Evolutionary conservation across 441 rosid species (phyloP).

Genomic region (Biscutella laevigata): DNA sequence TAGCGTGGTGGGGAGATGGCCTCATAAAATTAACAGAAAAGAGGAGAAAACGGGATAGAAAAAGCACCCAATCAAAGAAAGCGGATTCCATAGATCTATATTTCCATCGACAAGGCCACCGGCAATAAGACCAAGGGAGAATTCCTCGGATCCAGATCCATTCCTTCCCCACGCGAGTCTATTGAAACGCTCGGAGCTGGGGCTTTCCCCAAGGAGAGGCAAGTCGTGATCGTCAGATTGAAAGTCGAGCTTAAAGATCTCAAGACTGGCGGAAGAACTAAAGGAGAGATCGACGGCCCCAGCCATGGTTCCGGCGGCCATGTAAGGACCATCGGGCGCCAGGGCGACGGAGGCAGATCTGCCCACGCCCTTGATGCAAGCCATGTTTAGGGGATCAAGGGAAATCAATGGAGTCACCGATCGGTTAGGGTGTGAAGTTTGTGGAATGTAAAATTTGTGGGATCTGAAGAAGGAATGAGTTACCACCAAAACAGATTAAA

Average conservation of each 20-base stretch:
- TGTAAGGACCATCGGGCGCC: slow-evolving; percentile 82
- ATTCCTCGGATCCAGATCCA: slow-evolving; percentile 76
- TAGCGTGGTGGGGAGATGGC: too few relatives aligned
- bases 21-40: neutral
- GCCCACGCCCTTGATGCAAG: slow-evolving; percentile 58
- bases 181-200: slow-evolving; percentile 89
- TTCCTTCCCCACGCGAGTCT: slow-evolving; percentile 87
- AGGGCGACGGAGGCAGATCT: slow-evolving; percentile 77
- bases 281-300: slow-evolving; percentile 82
- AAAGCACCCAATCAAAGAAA: slow-evolving; percentile 60
- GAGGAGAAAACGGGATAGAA: neutral
- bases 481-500: too few relatives aligned
- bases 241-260: slow-evolving; percentile 70
- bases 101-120: slow-evolving; percentile 95
- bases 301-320: slow-evolving; percentile 90
- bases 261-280: slow-evolving; percentile 71
- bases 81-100: slow-evolving; percentile 88
- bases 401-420: too few relatives aligned
- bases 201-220: slow-evolving; percentile 62
- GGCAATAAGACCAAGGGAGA: slow-evolving; percentile 75
- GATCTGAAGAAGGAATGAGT: too few relatives aligned
- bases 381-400: too few relatives aligned
- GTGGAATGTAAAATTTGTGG: too few relatives aligned
- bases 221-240: slow-evolving; percentile 70
- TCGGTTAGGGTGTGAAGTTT: too few relatives aligned